These are phyloP conservation scores for Coemansia sp. DNA, from an alignment of 192 early-diverging fungal species.

Conservation along the genomic window DNA sequence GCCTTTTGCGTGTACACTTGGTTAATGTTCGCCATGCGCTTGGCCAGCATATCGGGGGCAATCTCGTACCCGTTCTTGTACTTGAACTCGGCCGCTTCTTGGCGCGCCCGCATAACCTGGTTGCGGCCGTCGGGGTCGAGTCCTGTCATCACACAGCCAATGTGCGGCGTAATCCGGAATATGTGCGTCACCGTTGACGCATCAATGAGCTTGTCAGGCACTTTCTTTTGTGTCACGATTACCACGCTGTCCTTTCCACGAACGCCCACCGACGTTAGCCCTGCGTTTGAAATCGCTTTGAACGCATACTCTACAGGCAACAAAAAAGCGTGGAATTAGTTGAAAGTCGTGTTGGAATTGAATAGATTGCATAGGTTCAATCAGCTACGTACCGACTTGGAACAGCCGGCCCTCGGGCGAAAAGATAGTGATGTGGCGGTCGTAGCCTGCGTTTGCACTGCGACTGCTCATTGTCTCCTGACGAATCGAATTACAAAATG, in stretches of 20 bases:
- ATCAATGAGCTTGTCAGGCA: slow-evolving; percentile 94
- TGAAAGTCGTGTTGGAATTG: neutral
- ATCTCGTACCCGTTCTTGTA: slow-evolving; percentile 99
- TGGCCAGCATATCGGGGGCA: slow-evolving; percentile 93
- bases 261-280: slow-evolving; percentile 93
- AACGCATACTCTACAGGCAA: slow-evolving; percentile 90
- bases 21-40: slow-evolving; percentile 96
- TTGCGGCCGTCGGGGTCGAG: slow-evolving; percentile 88
- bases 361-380: neutral
- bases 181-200: slow-evolving; percentile 89
- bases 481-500: too few relatives aligned
- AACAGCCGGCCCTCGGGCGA: slow-evolving; percentile 99
- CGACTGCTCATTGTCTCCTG: slow-evolving; percentile 43
- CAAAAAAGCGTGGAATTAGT: neutral
- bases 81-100: slow-evolving; percentile 96
- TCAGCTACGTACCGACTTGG: slow-evolving; percentile 85
- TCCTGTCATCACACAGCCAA: slow-evolving; percentile 99
- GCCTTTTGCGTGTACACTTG: slow-evolving; percentile 99
- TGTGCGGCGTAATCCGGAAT: slow-evolving; percentile 85
- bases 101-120: slow-evolving; percentile 88
- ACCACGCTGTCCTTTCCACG: slow-evolving; percentile 94
- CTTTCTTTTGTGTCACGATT: slow-evolving; percentile 96
- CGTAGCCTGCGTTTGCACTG: slow-evolving; percentile 75
- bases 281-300: slow-evolving; percentile 98
- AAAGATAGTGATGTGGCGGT: slow-evolving; percentile 99